Evolutionary conservation across 2,329 filamentous ascomycete species (phyloP), one percentile per base, ranked within the genome.

Genomic region (Venturia effusa): DNA sequence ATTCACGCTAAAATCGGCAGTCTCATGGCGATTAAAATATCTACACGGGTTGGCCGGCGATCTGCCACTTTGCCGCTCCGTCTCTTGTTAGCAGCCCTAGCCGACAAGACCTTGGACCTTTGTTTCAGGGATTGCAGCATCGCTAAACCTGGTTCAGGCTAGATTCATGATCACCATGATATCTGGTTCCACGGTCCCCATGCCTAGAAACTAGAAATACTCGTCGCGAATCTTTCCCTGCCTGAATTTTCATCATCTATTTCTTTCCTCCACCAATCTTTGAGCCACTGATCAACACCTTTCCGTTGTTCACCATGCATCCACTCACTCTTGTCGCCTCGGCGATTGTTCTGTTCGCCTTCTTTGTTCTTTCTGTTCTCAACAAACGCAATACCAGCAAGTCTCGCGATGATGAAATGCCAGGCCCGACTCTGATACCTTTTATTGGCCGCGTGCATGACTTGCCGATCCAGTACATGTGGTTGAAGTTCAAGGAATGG

Each of bases 401-500:
- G n/a, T 70, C n/a, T 17, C 61, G 67, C 24, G 71, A 72, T 61
- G 69, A 71, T 59, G 73, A 73, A 22, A 66, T 76, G 32, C 77
- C 77, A 41, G 78, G 78, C 15, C 78, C 78, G 22, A 69, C 70
- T 11, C 68, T 77, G 55, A 63, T 74, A 3, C 73, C 73, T 41
- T 73, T 68, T 65, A 66, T 75, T 57, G 73, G 73, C 54, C 71
- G 73, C 1, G 73, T 80, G 63, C 78, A 80, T 66, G 78, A 81
- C 65, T 70, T 81, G 13, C 79, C 79, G 1, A 79, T 79, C 67
- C 66, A 78, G 43, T 76, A 73, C 68, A 80, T 79, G 77, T 79
- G 77, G 77, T 66, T 78, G 19, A 74, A 77, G 62, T 78, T 79
- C 69, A 72, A 73, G 43, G 71, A 74, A 66, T 75, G 73, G 71